These are phyloP conservation scores for Fraxinus sp. DNA, from an alignment of 305 asterid species.

Conservation along the genomic window DNA sequence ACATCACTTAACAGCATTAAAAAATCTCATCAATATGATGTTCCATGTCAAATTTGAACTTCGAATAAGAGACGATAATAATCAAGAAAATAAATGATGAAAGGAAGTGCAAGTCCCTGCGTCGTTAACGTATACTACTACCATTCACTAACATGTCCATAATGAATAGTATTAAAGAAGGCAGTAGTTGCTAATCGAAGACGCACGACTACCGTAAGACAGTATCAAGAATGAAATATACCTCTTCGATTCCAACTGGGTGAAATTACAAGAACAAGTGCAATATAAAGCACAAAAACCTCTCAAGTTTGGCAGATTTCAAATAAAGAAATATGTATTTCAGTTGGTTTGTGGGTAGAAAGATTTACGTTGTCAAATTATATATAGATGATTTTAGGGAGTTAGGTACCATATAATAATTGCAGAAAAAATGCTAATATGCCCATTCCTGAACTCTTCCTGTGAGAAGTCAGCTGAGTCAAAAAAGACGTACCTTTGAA, in stretches of 20 bases:
- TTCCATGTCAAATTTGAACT: too few species aligned
- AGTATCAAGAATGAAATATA: background rate
- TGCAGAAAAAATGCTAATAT: background rate
- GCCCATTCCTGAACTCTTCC: background rate
- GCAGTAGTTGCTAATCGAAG: too few species aligned
- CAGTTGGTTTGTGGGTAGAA: background rate
- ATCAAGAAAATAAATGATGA: background rate
- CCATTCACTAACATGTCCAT: background rate
- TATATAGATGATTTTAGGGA: background rate
- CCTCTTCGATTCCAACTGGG: background rate
- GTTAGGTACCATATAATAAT: background rate
- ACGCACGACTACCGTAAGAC: background rate
- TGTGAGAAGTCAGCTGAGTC: background rate
- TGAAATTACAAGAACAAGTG: background rate
- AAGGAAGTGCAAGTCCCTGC: background rate
- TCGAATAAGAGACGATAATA: too few species aligned
- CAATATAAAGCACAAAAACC: background rate
- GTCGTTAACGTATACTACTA: background rate
- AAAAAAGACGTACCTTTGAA: background rate
- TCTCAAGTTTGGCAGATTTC: background rate
- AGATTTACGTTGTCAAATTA: background rate
- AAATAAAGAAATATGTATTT: background rate
- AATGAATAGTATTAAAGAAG: background rate
- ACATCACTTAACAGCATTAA: too few species aligned
- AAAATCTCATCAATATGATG: too few species aligned